These are phyloP conservation scores for Apophysomyces sp. DNA, from an alignment of 371 early-diverging fungal genomes.

Conservation along the genomic window DNA sequence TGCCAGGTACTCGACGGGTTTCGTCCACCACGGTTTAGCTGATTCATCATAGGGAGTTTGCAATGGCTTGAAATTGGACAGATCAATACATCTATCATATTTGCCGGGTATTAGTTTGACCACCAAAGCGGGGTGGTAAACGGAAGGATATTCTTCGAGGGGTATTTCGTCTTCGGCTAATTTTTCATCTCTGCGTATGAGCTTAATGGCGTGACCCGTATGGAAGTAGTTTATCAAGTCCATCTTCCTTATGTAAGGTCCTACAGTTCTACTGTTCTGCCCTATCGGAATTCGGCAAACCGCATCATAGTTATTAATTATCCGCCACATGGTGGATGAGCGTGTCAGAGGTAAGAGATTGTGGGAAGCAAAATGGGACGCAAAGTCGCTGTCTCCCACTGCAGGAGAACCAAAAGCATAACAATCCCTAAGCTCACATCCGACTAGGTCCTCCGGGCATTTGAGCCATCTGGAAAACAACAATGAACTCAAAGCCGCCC, in stretches of 20 bases:
- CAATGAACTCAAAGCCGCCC: slow-evolving; percentile 36
- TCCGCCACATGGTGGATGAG: slow-evolving; percentile 24
- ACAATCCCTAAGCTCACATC: slow-evolving; percentile 25
- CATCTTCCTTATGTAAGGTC: slow-evolving; percentile 2
- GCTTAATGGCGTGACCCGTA: slow-evolving; percentile 21
- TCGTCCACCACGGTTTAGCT: no score
- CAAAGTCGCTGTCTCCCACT: slow-evolving; percentile 39
- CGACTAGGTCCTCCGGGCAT: slow-evolving; percentile 14
- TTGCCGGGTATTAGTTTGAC: no score
- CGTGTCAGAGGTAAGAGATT: slow-evolving; percentile 9
- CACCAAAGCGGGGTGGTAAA: neutral
- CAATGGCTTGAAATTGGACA: no score
- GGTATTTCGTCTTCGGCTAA: no score
- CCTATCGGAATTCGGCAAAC: slow-evolving; percentile 20
- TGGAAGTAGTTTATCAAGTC: slow-evolving; percentile 29
- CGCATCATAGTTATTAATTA: slow-evolving; percentile 25
- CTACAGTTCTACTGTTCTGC: slow-evolving; percentile 11
- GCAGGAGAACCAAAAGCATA: slow-evolving; percentile 41
- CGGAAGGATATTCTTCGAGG: no score
- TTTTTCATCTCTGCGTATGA: neutral
- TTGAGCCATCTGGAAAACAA: slow-evolving; percentile 40
- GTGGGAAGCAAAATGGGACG: slow-evolving; percentile 19
- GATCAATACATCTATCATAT: no score
- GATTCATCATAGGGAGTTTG: no score
- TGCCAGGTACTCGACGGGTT: no score